Evolutionary conservation across 2,329 filamentous ascomycete genomes (phyloP), one percentile per base, ranked within the genome.

Genomic region (Cytospora chrysosperma): DNA sequence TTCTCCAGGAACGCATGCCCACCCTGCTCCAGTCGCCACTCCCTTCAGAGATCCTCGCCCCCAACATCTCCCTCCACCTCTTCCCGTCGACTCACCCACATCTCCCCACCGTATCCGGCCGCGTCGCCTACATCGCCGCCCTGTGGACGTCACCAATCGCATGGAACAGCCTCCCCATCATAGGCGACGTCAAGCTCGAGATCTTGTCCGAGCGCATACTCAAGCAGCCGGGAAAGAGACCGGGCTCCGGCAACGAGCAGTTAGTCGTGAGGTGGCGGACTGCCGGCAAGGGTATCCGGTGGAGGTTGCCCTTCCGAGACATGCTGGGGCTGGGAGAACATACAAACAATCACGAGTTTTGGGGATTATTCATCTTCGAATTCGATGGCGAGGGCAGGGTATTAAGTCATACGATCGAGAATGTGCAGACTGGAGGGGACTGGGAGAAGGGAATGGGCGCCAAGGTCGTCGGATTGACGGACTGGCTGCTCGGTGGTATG

Each of bases 131-230:
- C 75, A 90, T 90, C 40, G 94, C 95, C 21, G 95, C 95, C 3
- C 81, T 99, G 43, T 98, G 93, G 93, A 97, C 95, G 0, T 93
- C 93, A 0, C 95, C 95, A 0, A 89, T 99, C 58, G 94, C 93
- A 32, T 99, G 95, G 95, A 96, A 96, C 71, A 87, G 91, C 30
- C 84, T 99, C 1, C 95, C 95, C 2, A 86, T 98, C 24, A 85
- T 97, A 34, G 93, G 94, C 68, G 96, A 97, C 71, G 92, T 97
- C 52, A 88, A 88, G 69, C 84, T 99, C 13, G 88, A 92, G 70
- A 95, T 99, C 59, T 77, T 96, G 21, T 94, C 91, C 15, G 93
- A 97, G 79, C 90, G 94, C 69, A 95, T 99, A 85, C 86, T 89
- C 63, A 84, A 85, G 65, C 82, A 82, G 67, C 80, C 81, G 9